Percentiles rank a stretch among this genome's conserved stretches.
phyloP scores from a whole-genome alignment of 768 basidiomycete genomes.

The Boletus reticulatus region DNA sequence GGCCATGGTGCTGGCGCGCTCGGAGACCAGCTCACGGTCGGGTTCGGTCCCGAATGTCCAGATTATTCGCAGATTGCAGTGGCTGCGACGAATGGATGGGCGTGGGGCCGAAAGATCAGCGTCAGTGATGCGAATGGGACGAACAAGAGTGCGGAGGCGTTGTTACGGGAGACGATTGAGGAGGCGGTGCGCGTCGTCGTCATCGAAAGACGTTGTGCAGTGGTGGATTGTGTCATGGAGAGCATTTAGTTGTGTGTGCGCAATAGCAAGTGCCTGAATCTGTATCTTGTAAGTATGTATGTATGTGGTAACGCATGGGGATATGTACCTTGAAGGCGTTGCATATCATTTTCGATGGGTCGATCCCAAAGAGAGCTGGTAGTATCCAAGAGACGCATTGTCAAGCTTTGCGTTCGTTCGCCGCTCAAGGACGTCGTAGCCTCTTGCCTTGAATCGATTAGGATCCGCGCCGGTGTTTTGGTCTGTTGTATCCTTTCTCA shows the following conservation, averaged over 20 bases:
- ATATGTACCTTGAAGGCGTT: slow-evolving; percentile 9
- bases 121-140: slow-evolving; percentile 11
- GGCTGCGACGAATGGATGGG: slow-evolving; percentile 70
- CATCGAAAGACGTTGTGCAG: slow-evolving; percentile 59
- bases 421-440: slow-evolving; percentile 12
- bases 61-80: slow-evolving; percentile 63
- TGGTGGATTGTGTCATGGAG: slow-evolving; percentile 59
- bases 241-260: slow-evolving; percentile 26
- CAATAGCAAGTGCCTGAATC: no score
- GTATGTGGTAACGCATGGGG: no score
- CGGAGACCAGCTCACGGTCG: slow-evolving; percentile 53
- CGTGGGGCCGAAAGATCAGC: slow-evolving; percentile 45
- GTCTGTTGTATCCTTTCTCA: no score
- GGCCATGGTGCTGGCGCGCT: slow-evolving; percentile 48
- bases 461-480: no score
- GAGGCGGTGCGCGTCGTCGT: slow-evolving; percentile 58
- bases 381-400: slow-evolving; percentile 8
- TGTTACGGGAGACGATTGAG: slow-evolving; percentile 33
- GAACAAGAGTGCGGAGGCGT: slow-evolving; percentile 20
- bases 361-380: neutral
- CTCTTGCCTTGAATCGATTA: slow-evolving; percentile 7
- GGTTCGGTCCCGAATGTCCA: slow-evolving; percentile 61
- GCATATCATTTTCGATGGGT: slow-evolving; percentile 18
- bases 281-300: no score
- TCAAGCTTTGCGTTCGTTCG: slow-evolving; percentile 12